Evolutionary conservation across 2,329 filamentous ascomycete species (phyloP).

Genomic region (Fusarium sp.): DNA sequence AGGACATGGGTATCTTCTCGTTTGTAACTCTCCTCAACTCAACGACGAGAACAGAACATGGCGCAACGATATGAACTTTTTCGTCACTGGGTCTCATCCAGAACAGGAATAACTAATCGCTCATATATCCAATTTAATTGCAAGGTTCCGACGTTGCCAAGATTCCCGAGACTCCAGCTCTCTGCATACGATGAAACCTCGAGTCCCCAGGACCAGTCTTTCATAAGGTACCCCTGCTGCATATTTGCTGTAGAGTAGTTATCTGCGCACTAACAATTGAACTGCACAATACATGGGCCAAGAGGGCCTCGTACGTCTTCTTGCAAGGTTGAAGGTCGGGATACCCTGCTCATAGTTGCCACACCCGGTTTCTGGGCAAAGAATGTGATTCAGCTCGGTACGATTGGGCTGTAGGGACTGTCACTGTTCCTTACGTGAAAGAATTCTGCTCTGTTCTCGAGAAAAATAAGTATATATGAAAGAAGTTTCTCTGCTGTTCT

Average conservation of each 20-base stretch:
- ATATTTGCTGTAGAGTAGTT: neutral
- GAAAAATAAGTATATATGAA: constrained; percentile 23
- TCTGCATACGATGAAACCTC: constrained; percentile 11
- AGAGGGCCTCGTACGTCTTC: constrained; percentile 4
- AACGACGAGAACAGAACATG: neutral
- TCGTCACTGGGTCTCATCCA: neutral
- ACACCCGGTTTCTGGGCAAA: neutral
- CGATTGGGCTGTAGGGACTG: neutral
- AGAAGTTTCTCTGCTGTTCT: constrained; percentile 8
- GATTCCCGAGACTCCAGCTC: neutral
- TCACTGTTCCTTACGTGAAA: neutral
- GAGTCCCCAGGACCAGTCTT: neutral
- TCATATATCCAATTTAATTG: neutral
- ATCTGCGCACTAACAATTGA: neutral
- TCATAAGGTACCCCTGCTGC: neutral
- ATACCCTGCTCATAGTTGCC: constrained; percentile 1
- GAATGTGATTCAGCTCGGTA: neutral
- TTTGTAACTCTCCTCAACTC: neutral
- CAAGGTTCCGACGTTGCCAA: neutral
- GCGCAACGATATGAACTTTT: neutral
- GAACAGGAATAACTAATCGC: neutral
- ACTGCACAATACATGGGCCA: neutral
- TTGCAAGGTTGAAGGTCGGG: constrained; percentile 5
- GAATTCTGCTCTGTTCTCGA: neutral
- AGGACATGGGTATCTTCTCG: neutral